Evolutionary conservation across 495 filamentous ascomycete species (phyloP), one percentile per base, ranked within the genome.

Genomic region (Aspergillus ellipticus): DNA sequence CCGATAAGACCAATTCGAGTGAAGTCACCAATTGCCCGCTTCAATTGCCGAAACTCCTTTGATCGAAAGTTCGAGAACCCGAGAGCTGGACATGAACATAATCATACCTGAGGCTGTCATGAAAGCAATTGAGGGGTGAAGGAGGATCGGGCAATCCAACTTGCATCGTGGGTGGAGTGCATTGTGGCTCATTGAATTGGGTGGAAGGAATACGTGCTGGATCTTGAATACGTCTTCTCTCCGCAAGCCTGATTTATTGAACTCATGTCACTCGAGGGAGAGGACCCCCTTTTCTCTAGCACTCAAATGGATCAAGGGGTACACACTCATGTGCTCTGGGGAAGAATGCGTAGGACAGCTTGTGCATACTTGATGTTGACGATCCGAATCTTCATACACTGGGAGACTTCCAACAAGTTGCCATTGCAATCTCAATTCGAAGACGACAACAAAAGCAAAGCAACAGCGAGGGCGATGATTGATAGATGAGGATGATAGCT

Each of bases 351-450:
- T 57, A 46, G 42, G 26, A 42, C 37, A 26, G 46, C 28, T 48
- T 21, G 52, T 53, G 51, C 64, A 63, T 63, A 54, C 51, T 56
- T 56, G 19, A 39, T 26, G 46, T 31, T n/a, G 54, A 54, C 45
- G 49, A 60, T 58, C 57, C 42, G 48, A 55, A 28, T 43, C 55
- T 26, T 59, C 53, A 58, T 57, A 63, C 58, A 56, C 53, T 46
- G 33, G 31, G 24, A 41, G 42, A 46, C 22, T 31, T 22, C 22
- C 35, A 54, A 22, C 50, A 60, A 54, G 62, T 51, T 45, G 21
- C 39, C 29, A 33, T 41, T 49, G 42, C 31, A 53, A 51, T 35
- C 37, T 42, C 31, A 49, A 41, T 5, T 33, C 33, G 29, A 19
- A 46, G 39, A 47, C 19, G 16, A 24, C 47, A 47, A 54, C 10